Conservation (phyloP, 2,329 filamentous ascomycete genomes). For the Sporothrix sp. region DNA sequence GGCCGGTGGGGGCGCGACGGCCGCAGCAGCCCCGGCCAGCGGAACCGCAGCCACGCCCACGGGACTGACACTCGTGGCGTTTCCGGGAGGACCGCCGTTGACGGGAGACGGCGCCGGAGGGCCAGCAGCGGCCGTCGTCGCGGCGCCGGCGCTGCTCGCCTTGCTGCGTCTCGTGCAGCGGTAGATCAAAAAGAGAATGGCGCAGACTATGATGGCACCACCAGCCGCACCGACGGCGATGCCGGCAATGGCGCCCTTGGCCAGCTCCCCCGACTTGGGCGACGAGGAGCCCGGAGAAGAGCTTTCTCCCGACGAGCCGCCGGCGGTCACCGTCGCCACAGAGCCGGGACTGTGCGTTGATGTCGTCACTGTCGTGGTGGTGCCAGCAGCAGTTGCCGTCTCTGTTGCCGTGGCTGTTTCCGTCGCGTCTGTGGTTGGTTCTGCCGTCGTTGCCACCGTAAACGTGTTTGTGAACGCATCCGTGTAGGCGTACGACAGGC, state of each 20-base stretch:
- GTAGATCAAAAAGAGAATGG: constrained; percentile 12
- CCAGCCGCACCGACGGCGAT: constrained; percentile 14
- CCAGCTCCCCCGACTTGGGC: constrained; percentile 5
- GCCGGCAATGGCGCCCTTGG: constrained; percentile 15
- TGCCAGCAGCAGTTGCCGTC: neutral
- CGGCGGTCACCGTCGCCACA: neutral
- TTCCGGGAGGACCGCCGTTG: neutral
- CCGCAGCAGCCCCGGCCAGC: neutral
- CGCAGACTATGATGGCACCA: constrained; percentile 12
- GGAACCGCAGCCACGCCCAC: neutral
- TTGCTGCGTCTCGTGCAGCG: constrained; percentile 9
- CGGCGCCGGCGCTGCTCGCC: neutral
- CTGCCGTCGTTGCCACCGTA: neutral
- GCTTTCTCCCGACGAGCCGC: constrained; percentile 1
- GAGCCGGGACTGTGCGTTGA: neutral
- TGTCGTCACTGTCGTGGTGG: neutral
- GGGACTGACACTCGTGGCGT: neutral
- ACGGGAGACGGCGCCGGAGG: neutral
- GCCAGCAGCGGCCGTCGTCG: neutral
- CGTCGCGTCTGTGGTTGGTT: neutral
- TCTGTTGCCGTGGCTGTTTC: neutral
- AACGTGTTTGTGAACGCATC: neutral
- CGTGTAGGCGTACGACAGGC: neutral
- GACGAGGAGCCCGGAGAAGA: neutral
- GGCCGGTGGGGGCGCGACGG: too few species aligned